Evolutionary conservation across 257 asterid genomes (phyloP), one percentile per base, ranked within the genome.

Genomic region (Gardenia jasminoides): DNA sequence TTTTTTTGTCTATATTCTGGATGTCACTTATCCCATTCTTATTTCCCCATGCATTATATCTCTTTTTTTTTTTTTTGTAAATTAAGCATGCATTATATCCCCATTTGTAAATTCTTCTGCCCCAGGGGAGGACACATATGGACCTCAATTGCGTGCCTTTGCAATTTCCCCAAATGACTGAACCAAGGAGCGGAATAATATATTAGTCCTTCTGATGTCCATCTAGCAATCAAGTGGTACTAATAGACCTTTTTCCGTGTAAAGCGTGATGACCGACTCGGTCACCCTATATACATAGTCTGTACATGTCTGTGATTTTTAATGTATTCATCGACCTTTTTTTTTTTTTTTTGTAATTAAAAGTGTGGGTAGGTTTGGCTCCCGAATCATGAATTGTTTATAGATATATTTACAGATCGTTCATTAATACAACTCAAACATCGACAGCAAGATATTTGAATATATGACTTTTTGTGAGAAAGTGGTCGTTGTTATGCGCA

Each of bases 241-340:
- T n/a, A 10, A 6, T 62, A 62, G 31, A n/a, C n/a, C 17, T 62
- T 24, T 58, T 20, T 24, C 10, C 12, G 19, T 7, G 12, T 22
- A 17, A 36, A n/a, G n/a, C n/a, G n/a, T 17, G 26, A 17, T 26
- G 3, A 6, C 26, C 8, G 72, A 36, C 30, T 36, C 0, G 47
- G 30, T 68, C 72, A 8, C 19, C 28, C 1, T n/a, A n/a, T n/a
- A n/a, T n/a, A n/a, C n/a, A 6, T 22, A 24, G 2, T 24, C 11
- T 1, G 2, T 24, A 24, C 15, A 59, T 59, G 24, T 68, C 22
- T n/a, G 72, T 36, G 41, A 36, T 36, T 36, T 36, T 36, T 36
- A n/a, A n/a, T 74, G 67, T 54, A 54, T 73, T 54, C 67, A 36
- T 74, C 72, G 13, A 68, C n/a, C n/a, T n/a, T n/a, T n/a, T n/a